Conservation (phyloP, 352 stramenopile genomes). For the Globisporangium heterothallicum region DNA sequence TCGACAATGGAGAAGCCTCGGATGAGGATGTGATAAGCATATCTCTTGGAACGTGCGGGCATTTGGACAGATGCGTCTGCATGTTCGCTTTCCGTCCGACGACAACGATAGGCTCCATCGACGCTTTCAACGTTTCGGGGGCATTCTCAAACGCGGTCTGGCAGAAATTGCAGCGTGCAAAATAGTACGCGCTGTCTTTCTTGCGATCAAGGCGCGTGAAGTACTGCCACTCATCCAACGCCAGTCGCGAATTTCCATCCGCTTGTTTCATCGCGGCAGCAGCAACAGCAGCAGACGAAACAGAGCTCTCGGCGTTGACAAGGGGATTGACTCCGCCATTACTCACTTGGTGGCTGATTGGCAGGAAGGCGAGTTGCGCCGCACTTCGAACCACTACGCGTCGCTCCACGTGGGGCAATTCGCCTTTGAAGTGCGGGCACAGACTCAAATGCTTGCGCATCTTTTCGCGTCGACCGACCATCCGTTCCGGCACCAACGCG, state of each 20-base stretch:
- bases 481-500: slow-evolving; percentile 46
- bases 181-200: slow-evolving; percentile 69
- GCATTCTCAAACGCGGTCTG: slow-evolving; percentile 54
- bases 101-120: slow-evolving; percentile 52
- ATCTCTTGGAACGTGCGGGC: slow-evolving; percentile 60
- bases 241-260: slow-evolving; percentile 29
- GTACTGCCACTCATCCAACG: slow-evolving; percentile 72
- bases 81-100: slow-evolving; percentile 80
- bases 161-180: slow-evolving; percentile 77
- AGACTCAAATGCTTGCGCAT: slow-evolving; percentile 66
- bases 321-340: slow-evolving; percentile 8
- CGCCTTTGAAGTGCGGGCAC: slow-evolving; percentile 61
- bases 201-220: slow-evolving; percentile 75
- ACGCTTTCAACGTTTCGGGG: slow-evolving; percentile 35
- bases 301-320: background rate
- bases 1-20: slow-evolving; percentile 14
- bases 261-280: background rate
- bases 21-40: slow-evolving; percentile 12
- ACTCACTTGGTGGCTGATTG: slow-evolving; percentile 5
- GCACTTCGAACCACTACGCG: slow-evolving; percentile 10
- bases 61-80: slow-evolving; percentile 80
- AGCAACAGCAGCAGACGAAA: background rate
- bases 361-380: slow-evolving; percentile 8
- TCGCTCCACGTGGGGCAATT: slow-evolving; percentile 48
- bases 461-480: slow-evolving; percentile 72